These are phyloP conservation scores for Fraxinus sp. DNA, from an alignment of 305 asterid species.

Conservation along the genomic window DNA sequence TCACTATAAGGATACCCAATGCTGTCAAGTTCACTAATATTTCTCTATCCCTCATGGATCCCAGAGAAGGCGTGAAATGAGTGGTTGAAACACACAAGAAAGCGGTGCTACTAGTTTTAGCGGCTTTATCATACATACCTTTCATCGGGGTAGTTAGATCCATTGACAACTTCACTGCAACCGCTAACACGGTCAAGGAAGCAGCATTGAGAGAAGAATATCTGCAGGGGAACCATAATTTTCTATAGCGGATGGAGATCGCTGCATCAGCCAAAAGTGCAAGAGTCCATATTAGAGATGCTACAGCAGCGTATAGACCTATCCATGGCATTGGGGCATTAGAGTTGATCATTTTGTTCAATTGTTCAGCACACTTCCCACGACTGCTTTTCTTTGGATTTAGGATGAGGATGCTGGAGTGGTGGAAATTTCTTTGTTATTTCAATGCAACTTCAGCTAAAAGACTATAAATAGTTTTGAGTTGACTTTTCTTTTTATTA, in stretches of 20 bases:
- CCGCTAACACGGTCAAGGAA: neutral
- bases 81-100: constrained; percentile 14
- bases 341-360: neutral
- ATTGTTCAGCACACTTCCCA: neutral
- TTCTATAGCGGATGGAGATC: neutral
- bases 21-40: neutral
- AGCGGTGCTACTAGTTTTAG: constrained; percentile 9
- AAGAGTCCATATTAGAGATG: constrained; percentile 9
- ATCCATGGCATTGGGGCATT: constrained; percentile 24
- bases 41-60: neutral
- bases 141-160: neutral
- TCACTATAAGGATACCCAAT: constrained; percentile 21
- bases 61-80: constrained; percentile 18
- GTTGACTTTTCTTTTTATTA: no score
- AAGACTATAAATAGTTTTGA: no score
- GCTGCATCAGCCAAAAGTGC: neutral
- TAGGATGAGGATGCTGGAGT: neutral
- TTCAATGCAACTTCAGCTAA: no score
- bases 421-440: neutral
- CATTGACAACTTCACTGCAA: constrained; percentile 14
- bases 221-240: constrained; percentile 24
- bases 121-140: neutral
- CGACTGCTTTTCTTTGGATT: neutral
- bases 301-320: constrained; percentile 18
- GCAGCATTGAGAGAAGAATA: constrained; percentile 19